Evolutionary conservation across 2,329 filamentous ascomycete species (phyloP).

Genomic region (Tetracladium maxilliforme): DNA sequence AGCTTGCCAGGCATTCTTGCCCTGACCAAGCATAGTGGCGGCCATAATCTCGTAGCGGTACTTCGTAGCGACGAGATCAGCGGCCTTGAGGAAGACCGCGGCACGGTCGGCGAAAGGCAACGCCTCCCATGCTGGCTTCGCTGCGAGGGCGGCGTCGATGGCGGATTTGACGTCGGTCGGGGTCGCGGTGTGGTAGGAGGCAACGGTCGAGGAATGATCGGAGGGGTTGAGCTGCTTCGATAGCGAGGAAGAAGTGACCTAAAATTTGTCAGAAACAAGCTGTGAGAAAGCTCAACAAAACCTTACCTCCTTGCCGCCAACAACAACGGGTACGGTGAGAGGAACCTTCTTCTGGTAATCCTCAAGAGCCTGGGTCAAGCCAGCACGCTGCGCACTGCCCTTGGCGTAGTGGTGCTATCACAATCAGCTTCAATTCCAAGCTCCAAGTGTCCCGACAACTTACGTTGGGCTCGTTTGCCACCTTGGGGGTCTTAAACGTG

Average conservation of each 20-base stretch:
- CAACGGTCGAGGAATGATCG: slow-evolving; percentile 61
- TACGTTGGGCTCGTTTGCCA: slow-evolving; percentile 94
- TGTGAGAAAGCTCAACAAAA: background rate
- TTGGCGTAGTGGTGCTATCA: slow-evolving; percentile 75
- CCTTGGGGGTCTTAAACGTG: slow-evolving; percentile 72
- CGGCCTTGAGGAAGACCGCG: slow-evolving; percentile 89
- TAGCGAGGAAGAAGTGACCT: slow-evolving; percentile 53
- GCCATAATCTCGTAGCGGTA: slow-evolving; percentile 97
- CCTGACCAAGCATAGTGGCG: slow-evolving; percentile 87
- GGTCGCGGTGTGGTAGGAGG: slow-evolving; percentile 73
- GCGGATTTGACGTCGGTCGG: slow-evolving; percentile 61
- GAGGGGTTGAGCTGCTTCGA: slow-evolving; percentile 71
- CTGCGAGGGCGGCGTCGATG: slow-evolving; percentile 73
- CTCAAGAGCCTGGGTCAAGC: slow-evolving; percentile 60
- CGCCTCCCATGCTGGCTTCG: slow-evolving; percentile 73
- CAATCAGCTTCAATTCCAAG: slow-evolving; percentile 4
- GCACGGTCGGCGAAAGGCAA: slow-evolving; percentile 84
- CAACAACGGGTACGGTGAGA: slow-evolving; percentile 66
- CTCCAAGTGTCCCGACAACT: slow-evolving; percentile 19
- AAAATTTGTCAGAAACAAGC: slow-evolving; percentile 1
- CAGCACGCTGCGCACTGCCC: slow-evolving; percentile 64
- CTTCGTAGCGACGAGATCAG: slow-evolving; percentile 78
- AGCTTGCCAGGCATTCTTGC: slow-evolving; percentile 98
- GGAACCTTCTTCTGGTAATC: slow-evolving; percentile 53
- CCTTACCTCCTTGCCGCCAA: slow-evolving; percentile 67